Conservation (phyloP, 2,329 filamentous ascomycete species). For the Cytospora mali region DNA sequence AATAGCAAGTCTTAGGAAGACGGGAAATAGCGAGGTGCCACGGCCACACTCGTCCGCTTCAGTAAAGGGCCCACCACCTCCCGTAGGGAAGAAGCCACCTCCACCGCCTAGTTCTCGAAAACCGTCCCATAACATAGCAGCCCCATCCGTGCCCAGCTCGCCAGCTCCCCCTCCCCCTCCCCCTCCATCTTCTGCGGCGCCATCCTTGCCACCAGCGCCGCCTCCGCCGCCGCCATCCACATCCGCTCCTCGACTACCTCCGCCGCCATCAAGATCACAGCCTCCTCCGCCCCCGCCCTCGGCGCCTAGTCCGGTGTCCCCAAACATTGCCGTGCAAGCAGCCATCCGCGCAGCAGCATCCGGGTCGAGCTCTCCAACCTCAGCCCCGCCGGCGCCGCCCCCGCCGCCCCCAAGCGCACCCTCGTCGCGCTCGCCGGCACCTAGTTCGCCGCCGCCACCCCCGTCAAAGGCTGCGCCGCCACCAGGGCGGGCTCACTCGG, state of each 20-base stretch:
- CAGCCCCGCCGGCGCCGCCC: conserved; percentile 41
- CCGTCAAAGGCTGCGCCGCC: conserved; percentile 35
- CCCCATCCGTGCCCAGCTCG: conserved; percentile 39
- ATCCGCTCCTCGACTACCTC: conserved; percentile 42
- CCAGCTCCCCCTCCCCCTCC: conserved; percentile 45
- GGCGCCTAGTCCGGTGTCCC: conserved; percentile 31
- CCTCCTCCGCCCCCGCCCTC: conserved; percentile 36
- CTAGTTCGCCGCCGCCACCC: conserved; percentile 43
- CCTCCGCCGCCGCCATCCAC: conserved; percentile 40
- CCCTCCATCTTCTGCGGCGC: conserved; percentile 43
- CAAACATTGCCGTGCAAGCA: conserved; percentile 45
- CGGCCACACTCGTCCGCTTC: conserved; percentile 65
- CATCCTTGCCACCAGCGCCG: conserved; percentile 40
- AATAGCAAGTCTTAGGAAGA: conserved; percentile 64
- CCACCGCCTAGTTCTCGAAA: conserved; percentile 64
- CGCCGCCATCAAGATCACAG: conserved; percentile 37
- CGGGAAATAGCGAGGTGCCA: conserved; percentile 48
- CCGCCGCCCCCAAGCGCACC: conserved; percentile 42
- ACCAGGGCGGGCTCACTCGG: conserved; percentile 35
- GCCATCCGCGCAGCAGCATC: conserved; percentile 41
- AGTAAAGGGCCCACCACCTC: conserved; percentile 71
- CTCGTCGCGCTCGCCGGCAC: conserved; percentile 39
- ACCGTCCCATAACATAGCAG: conserved; percentile 48
- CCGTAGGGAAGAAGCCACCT: conserved; percentile 75
- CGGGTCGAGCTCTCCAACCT: conserved; percentile 33